These are phyloP conservation scores for Naganishia liquefaciens DNA, from an alignment of 1,284 basidiomycete genomes.

Conservation along the genomic window DNA sequence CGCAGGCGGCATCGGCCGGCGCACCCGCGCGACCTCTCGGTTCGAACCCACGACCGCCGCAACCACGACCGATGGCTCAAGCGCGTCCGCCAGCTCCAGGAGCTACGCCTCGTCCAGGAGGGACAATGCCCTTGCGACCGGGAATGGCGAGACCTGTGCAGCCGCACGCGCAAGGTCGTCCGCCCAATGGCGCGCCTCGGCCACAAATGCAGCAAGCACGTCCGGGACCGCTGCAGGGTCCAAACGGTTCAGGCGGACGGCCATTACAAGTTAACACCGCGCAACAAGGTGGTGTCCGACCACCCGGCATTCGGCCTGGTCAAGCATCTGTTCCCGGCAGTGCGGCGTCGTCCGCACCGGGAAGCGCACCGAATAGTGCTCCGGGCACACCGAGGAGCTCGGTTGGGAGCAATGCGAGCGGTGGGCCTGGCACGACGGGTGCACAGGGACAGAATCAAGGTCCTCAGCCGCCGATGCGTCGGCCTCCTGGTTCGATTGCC, in stretches of 20 bases:
- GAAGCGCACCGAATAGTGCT: conserved; percentile 20
- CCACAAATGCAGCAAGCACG: conserved; percentile 19
- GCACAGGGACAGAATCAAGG: neutral
- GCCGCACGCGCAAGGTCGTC: conserved; percentile 23
- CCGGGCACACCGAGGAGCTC: conserved; percentile 25
- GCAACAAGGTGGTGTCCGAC: conserved; percentile 12
- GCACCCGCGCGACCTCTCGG: conserved; percentile 2
- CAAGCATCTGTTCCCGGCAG: conserved; percentile 14
- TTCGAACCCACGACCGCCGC: conserved; percentile 4
- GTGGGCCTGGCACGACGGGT: neutral
- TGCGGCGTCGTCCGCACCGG: conserved; percentile 19
- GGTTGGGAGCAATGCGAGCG: conserved; percentile 8
- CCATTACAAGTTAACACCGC: conserved; percentile 3
- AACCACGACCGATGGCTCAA: conserved; percentile 16
- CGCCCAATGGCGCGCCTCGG: conserved; percentile 9
- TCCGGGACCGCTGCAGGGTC: conserved; percentile 22
- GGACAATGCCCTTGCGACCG: conserved; percentile 15
- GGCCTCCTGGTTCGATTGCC: conserved; percentile 9
- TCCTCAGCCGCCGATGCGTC: conserved; percentile 14
- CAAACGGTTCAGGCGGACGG: conserved; percentile 14
- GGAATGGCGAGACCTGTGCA: conserved; percentile 23
- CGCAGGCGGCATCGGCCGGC: conserved; percentile 5
- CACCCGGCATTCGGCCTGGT: conserved; percentile 12
- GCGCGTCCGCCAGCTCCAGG: conserved; percentile 8
- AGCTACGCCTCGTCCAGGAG: conserved; percentile 8